Conservation (phyloP, 2,329 filamentous ascomycete genomes). For the Hypoxylon sp. region DNA sequence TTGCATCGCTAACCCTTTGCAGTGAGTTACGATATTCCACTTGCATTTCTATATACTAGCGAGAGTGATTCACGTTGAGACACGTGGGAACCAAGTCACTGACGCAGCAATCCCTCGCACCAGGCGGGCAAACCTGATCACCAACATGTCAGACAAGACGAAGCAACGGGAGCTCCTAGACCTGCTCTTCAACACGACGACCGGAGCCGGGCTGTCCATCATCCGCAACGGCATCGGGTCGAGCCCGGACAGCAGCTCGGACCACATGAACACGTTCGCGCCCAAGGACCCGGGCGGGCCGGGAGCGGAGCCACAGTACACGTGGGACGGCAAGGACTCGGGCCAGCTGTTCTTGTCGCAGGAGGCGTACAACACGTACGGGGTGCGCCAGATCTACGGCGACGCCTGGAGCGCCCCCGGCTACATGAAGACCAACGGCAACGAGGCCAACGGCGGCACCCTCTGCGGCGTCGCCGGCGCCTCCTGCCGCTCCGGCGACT, state of each 20-base stretch:
- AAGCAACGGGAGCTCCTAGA: constrained; percentile 53
- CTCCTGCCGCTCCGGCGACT: constrained; percentile 46
- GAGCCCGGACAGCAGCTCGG: constrained; percentile 50
- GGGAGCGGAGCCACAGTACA: constrained; percentile 47
- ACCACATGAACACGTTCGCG: constrained; percentile 50
- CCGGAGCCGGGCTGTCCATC: constrained; percentile 54
- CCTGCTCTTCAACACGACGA: constrained; percentile 54
- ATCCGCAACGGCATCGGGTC: constrained; percentile 56
- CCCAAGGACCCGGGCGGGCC: constrained; percentile 50
- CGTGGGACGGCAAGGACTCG: constrained; percentile 53
- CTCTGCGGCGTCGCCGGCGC: constrained; percentile 49
- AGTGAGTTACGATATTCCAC: too few relatives aligned
- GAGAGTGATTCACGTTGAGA: too few relatives aligned
- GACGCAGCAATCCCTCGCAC: too few relatives aligned
- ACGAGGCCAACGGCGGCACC: constrained; percentile 48
- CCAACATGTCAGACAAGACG: constrained; percentile 48
- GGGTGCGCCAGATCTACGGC: constrained; percentile 47
- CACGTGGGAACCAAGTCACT: too few relatives aligned
- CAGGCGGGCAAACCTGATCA: constrained; percentile 54
- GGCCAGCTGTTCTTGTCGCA: constrained; percentile 58
- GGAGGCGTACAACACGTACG: constrained; percentile 50
- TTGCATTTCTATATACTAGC: too few relatives aligned
- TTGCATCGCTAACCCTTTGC: too few relatives aligned
- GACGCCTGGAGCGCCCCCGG: constrained; percentile 54
- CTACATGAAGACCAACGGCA: constrained; percentile 52